A percentile compares a stretch with the other conserved stretches of the same genome.
These are phyloP conservation scores for Platanthera guangdongensis DNA, from an alignment of 106 monocot genomes.

Conservation along the genomic window DNA sequence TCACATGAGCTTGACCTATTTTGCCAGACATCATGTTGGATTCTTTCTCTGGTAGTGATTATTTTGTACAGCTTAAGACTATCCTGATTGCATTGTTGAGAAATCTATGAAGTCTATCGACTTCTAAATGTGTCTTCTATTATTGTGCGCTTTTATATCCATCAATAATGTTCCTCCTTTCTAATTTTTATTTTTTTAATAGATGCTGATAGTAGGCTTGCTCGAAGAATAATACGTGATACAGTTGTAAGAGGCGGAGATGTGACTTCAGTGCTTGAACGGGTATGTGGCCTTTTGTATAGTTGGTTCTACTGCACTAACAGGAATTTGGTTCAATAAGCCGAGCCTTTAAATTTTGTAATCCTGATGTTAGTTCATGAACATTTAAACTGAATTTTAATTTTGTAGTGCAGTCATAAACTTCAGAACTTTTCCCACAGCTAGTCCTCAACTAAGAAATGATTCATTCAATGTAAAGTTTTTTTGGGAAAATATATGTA, in stretches of 20 bases:
- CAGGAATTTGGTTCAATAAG: no score
- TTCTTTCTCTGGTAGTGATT: conserved; percentile 2
- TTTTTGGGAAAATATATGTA: no score
- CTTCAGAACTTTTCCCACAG: no score
- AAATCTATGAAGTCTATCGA: background rate
- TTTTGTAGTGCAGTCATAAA: no score
- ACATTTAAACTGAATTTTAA: no score
- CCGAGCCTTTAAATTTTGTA: no score
- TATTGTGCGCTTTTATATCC: background rate
- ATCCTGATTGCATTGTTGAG: background rate
- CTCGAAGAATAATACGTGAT: conserved; percentile 84
- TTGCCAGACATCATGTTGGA: background rate
- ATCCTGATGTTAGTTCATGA: no score
- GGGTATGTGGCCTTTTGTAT: conserved; percentile 11
- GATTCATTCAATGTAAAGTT: no score
- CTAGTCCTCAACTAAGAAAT: no score
- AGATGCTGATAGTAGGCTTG: conserved; percentile 89
- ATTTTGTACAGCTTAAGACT: background rate
- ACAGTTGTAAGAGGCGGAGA: conserved; percentile 87
- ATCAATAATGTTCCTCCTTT: background rate
- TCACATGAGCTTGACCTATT: background rate
- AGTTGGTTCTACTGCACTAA: no score
- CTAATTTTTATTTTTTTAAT: conserved; percentile 2
- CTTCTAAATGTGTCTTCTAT: background rate
- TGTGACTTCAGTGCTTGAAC: conserved; percentile 88